Conservation (phyloP, 2,329 filamentous ascomycete species). For the Diaporthe sp. region DNA sequence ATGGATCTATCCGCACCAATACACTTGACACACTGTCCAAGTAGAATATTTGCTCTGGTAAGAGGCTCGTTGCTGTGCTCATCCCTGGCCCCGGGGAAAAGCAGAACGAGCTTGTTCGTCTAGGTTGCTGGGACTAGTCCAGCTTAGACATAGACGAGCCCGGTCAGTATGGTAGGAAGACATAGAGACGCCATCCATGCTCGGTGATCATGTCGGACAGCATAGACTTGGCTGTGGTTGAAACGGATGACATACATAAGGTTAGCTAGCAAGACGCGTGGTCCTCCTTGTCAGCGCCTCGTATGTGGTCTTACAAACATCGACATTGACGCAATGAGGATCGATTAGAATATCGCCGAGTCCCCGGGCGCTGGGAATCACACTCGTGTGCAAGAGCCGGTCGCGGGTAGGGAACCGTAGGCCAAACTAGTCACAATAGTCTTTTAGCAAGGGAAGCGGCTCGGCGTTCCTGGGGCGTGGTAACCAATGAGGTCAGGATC, state of each 20-base stretch:
- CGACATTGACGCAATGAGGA: not conserved
- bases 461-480: constrained; percentile 2
- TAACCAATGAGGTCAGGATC: constrained; percentile 27
- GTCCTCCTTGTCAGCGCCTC: not conserved
- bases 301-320: not conserved
- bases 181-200: not conserved
- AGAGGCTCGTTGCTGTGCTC: not conserved
- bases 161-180: too few species aligned
- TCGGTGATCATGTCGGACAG: not conserved
- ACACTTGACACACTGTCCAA: not conserved
- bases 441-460: not conserved
- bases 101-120: not conserved
- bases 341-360: constrained; percentile 8
- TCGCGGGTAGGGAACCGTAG: not conserved
- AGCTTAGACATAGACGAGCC: not conserved
- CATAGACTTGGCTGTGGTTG: not conserved
- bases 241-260: too few species aligned
- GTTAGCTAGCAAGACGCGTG: not conserved
- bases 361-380: constrained; percentile 4
- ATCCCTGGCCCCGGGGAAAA: not conserved
- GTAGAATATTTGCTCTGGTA: not conserved
- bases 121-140: not conserved
- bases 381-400: not conserved
- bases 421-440: not conserved
- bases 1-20: not conserved